Conservation (phyloP, 1,284 basidiomycete species). For the Papiliotrema nemorosa region DNA sequence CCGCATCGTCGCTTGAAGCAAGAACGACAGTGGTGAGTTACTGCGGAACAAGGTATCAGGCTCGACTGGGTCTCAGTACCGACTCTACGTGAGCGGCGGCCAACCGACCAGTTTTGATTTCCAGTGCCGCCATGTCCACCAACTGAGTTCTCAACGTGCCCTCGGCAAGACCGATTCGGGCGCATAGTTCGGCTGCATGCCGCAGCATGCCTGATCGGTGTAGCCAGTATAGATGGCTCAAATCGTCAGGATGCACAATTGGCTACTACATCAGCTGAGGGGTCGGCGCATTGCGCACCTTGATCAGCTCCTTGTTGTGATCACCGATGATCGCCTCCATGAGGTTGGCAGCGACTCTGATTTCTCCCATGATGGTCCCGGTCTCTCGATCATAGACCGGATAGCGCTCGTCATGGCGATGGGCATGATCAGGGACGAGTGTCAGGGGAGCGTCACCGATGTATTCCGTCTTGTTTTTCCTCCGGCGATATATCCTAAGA, state of each 20-base stretch:
- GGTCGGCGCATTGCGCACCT: not conserved
- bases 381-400: constrained; percentile 16
- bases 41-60: constrained; percentile 30
- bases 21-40: constrained; percentile 29
- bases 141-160: constrained; percentile 17
- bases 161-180: constrained; percentile 18
- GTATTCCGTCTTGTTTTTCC: constrained; percentile 1
- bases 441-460: constrained; percentile 25
- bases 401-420: constrained; percentile 27
- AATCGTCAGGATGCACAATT: constrained; percentile 5
- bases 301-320: not conserved
- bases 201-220: constrained; percentile 11
- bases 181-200: constrained; percentile 5
- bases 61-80: constrained; percentile 7
- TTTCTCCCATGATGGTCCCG: constrained; percentile 27
- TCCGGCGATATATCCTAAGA: constrained; percentile 8
- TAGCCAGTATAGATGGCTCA: constrained; percentile 14
- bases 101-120: constrained; percentile 10
- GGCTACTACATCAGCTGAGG: constrained; percentile 6
- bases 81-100: constrained; percentile 3
- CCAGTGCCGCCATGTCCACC: constrained; percentile 15
- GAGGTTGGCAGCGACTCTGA: constrained; percentile 24
- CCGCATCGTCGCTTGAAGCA: constrained; percentile 30
- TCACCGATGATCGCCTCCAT: constrained; percentile 7
- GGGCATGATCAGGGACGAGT: constrained; percentile 18